Conservation (phyloP, 148 eudicot species). For the Rhododendron molle region DNA sequence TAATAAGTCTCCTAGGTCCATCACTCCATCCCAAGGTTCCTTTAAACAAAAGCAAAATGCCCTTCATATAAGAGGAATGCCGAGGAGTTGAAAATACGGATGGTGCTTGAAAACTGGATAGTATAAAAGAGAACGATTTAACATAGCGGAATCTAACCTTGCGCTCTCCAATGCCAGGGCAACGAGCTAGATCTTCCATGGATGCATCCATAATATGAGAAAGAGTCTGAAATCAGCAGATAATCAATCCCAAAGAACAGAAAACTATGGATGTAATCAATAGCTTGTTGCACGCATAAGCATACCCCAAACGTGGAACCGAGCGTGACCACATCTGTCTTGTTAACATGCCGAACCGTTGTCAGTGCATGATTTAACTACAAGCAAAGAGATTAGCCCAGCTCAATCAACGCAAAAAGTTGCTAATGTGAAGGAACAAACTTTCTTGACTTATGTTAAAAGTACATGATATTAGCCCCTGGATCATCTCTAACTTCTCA, state of each 20-base stretch:
- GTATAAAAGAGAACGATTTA: neutral
- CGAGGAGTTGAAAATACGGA: neutral
- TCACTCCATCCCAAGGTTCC: neutral
- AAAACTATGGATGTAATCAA: neutral
- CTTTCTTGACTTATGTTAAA: neutral
- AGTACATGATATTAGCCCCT: neutral
- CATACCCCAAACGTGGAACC: constrained; percentile 97
- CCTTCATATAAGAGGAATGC: neutral
- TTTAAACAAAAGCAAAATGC: neutral
- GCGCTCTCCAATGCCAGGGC: constrained; percentile 98
- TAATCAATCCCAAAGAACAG: neutral
- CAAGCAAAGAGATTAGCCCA: constrained; percentile 15
- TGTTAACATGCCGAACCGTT: constrained; percentile 81
- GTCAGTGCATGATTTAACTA: constrained; percentile 87
- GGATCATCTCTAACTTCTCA: neutral
- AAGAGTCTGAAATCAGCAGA: constrained; percentile 51
- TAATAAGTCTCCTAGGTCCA: neutral
- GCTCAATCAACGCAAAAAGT: neutral
- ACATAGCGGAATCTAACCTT: constrained; percentile 47
- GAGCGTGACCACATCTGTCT: constrained; percentile 91
- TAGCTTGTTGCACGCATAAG: neutral
- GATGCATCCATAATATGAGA: constrained; percentile 93
- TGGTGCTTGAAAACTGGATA: neutral
- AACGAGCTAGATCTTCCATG: constrained; percentile 93
- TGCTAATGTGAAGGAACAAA: neutral